phyloP scores from a whole-genome alignment of 1,139 yeast species.

The Kazachstania sp. region DNA sequence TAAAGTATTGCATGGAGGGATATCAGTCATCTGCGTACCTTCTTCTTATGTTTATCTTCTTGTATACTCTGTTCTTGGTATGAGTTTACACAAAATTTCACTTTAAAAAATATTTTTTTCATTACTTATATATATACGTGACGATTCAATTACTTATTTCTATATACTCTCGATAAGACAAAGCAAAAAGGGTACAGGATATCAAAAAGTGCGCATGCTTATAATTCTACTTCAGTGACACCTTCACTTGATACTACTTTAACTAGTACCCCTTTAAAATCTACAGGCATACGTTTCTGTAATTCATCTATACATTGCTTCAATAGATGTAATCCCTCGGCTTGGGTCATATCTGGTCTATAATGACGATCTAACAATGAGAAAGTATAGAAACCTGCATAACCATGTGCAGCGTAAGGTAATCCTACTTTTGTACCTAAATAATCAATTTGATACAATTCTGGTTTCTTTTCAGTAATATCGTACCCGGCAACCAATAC shows the following conservation, averaged over 20 bases:
- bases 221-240: slow-evolving; percentile 23
- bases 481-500: slow-evolving; percentile 83
- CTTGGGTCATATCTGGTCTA: slow-evolving; percentile 63
- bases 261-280: slow-evolving; percentile 80
- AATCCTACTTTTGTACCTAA: slow-evolving; percentile 84
- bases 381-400: slow-evolving; percentile 88
- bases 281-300: slow-evolving; percentile 85
- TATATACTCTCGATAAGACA: not conserved
- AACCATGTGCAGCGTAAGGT: slow-evolving; percentile 96
- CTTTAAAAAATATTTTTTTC: too few relatives aligned
- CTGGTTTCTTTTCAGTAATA: slow-evolving; percentile 50
- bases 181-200: not conserved
- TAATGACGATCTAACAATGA: slow-evolving; percentile 89
- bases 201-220: not conserved
- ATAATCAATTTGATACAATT: slow-evolving; percentile 85
- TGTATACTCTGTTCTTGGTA: too few relatives aligned
- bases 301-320: slow-evolving; percentile 70
- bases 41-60: not conserved
- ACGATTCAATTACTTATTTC: not conserved
- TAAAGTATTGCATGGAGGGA: slow-evolving; percentile 21
- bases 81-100: too few relatives aligned
- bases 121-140: too few relatives aligned
- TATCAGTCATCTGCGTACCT: not conserved
- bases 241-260: slow-evolving; percentile 75
- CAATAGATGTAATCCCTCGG: slow-evolving; percentile 73